These are phyloP conservation scores for Abeoforma whisleri DNA, from an alignment of 78 protist species.

Conservation along the genomic window DNA sequence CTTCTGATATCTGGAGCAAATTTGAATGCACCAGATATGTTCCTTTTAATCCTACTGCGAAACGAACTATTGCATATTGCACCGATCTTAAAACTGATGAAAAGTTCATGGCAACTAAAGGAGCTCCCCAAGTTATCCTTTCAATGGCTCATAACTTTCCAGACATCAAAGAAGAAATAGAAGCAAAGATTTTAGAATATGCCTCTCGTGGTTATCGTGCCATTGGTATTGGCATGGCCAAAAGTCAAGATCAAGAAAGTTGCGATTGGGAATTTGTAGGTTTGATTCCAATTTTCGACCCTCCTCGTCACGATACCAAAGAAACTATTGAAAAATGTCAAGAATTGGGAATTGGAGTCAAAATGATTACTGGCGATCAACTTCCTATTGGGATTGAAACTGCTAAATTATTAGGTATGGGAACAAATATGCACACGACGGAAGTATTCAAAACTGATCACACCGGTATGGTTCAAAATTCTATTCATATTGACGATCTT, in stretches of 20 bases:
- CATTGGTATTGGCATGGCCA: conserved; percentile 23
- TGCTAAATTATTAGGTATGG: conserved; percentile 59
- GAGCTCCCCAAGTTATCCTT: conserved; percentile 73
- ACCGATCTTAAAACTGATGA: neutral
- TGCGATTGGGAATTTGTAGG: conserved; percentile 63
- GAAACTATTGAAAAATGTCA: conserved; percentile 55
- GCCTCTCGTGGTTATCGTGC: conserved; percentile 73
- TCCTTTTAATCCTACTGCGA: conserved; percentile 73
- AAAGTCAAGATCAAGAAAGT: conserved; percentile 24
- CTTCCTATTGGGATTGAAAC: conserved; percentile 72
- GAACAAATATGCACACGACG: conserved; percentile 47
- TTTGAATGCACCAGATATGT: neutral
- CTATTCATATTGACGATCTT: conserved; percentile 21
- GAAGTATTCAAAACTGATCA: conserved; percentile 45
- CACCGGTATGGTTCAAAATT: too few relatives aligned
- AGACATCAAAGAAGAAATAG: conserved; percentile 40
- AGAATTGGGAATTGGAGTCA: conserved; percentile 67
- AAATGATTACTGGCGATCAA: conserved; percentile 90
- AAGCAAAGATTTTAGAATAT: conserved; percentile 53
- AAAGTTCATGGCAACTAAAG: conserved; percentile 54
- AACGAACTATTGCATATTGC: conserved; percentile 38
- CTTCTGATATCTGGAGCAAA: conserved; percentile 41
- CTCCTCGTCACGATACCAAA: conserved; percentile 78
- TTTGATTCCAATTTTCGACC: conserved; percentile 71
- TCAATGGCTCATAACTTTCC: conserved; percentile 44